Evolutionary conservation across 495 filamentous ascomycete genomes (phyloP).

Genomic region (Talaromyces thailandensis): DNA sequence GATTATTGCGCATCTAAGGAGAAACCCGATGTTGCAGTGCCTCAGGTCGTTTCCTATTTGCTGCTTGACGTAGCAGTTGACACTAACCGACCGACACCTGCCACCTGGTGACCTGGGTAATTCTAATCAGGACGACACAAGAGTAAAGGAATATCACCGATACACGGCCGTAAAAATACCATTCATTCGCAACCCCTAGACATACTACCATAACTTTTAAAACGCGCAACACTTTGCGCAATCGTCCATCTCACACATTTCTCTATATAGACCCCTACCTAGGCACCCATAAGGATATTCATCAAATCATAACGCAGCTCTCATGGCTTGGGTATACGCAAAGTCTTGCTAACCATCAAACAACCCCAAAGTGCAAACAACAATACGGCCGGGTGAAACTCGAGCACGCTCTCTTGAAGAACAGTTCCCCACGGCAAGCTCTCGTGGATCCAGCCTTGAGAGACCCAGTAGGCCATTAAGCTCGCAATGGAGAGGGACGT

Average conservation of each 20-base stretch:
- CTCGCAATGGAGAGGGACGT: constrained; percentile 71
- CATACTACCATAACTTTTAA: not conserved
- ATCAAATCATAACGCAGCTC: not conserved
- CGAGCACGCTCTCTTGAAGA: constrained; percentile 57
- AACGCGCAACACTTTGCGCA: not conserved
- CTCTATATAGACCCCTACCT: not conserved
- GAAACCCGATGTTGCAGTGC: not conserved
- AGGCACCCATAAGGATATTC: not conserved
- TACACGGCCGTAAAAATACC: not conserved
- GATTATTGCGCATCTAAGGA: not conserved
- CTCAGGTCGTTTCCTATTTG: not conserved
- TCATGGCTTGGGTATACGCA: constrained; percentile 88
- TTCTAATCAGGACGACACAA: not conserved
- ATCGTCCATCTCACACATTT: not conserved
- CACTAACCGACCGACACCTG: not conserved
- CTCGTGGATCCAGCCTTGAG: constrained; percentile 68
- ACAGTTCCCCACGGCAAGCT: constrained; percentile 61
- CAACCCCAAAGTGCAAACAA: constrained; percentile 81
- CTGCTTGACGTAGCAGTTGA: not conserved
- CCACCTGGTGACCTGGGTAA: too few relatives aligned
- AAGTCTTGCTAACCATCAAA: constrained; percentile 85
- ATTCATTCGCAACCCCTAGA: not conserved
- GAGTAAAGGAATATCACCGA: not conserved
- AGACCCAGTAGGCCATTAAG: constrained; percentile 86
- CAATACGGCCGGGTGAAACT: constrained; percentile 78